Conservation (phyloP, 139 green algal species). For the Marvania coccoides region DNA sequence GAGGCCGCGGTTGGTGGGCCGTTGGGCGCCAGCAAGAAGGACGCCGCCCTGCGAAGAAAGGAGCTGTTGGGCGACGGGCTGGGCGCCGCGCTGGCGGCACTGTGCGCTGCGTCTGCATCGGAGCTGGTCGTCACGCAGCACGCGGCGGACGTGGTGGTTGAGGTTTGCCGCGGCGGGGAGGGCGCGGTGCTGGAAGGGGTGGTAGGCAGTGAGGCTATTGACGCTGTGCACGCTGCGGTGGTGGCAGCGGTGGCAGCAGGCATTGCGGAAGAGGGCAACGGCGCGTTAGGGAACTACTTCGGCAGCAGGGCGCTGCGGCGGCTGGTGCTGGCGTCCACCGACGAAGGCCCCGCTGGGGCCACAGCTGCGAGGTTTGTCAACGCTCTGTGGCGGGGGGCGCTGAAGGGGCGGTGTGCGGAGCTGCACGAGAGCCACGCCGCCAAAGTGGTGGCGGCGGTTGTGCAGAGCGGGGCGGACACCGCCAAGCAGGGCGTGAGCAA, state of each 20-base stretch:
- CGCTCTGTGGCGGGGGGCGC: conserved; percentile 33
- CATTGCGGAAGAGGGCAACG: neutral
- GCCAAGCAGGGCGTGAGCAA: conserved; percentile 19
- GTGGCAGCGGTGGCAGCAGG: conserved; percentile 14
- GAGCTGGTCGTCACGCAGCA: conserved; percentile 39
- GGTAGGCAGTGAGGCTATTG: conserved; percentile 21
- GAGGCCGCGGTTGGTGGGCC: neutral
- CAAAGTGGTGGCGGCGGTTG: conserved; percentile 62
- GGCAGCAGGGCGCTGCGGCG: conserved; percentile 47
- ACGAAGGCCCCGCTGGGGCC: conserved; percentile 5
- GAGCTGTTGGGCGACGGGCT: conserved; percentile 66
- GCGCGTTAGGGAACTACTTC: conserved; percentile 45
- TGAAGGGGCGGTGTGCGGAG: conserved; percentile 33
- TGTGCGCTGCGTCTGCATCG: conserved; percentile 14
- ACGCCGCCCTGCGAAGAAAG: conserved; percentile 29
- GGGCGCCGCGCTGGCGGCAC: conserved; percentile 26
- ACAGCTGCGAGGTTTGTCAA: conserved; percentile 11
- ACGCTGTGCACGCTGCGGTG: conserved; percentile 42
- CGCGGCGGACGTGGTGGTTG: conserved; percentile 48
- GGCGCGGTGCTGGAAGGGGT: conserved; percentile 40
- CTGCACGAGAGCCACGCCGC: conserved; percentile 51
- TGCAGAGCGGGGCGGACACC: conserved; percentile 26
- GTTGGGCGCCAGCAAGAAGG: conserved; percentile 76
- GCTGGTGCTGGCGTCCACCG: conserved; percentile 34
- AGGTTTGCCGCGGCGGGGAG: conserved; percentile 54